Conservation (phyloP, 2,329 filamentous ascomycete species). For the Apiospora kogelbergensis region DNA sequence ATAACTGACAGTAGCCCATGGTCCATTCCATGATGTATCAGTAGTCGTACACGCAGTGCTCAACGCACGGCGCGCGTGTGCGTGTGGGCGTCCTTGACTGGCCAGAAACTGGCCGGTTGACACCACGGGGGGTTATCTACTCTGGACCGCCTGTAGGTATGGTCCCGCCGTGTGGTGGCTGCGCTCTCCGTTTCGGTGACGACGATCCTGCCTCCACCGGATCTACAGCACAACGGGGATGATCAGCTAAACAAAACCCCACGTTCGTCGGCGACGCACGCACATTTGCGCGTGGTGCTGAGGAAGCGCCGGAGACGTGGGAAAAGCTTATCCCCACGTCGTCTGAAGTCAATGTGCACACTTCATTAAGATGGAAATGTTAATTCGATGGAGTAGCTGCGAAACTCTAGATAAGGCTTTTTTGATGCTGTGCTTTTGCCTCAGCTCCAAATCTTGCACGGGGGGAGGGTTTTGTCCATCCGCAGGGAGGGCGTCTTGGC, state of each 20-base stretch:
- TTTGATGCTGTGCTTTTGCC: too few species aligned
- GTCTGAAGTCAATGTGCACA: neutral
- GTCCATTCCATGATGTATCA: neutral
- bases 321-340: neutral
- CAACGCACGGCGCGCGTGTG: neutral
- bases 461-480: too few species aligned
- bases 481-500: too few species aligned
- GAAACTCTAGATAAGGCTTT: too few species aligned
- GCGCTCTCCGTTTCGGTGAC: neutral
- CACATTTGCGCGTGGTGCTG: neutral
- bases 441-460: too few species aligned
- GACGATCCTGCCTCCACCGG: neutral
- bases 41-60: neutral
- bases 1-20: too few species aligned
- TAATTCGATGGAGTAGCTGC: neutral
- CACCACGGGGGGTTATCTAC: neutral
- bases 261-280: neutral
- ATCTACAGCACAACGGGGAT: neutral
- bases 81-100: neutral
- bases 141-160: neutral
- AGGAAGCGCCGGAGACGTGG: neutral
- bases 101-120: neutral
- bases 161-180: neutral
- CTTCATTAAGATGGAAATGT: neutral
- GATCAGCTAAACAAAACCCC: neutral